Evolutionary conservation across 2,329 filamentous ascomycete species (phyloP).

Genomic region (Hymenoscyphus linearis): DNA sequence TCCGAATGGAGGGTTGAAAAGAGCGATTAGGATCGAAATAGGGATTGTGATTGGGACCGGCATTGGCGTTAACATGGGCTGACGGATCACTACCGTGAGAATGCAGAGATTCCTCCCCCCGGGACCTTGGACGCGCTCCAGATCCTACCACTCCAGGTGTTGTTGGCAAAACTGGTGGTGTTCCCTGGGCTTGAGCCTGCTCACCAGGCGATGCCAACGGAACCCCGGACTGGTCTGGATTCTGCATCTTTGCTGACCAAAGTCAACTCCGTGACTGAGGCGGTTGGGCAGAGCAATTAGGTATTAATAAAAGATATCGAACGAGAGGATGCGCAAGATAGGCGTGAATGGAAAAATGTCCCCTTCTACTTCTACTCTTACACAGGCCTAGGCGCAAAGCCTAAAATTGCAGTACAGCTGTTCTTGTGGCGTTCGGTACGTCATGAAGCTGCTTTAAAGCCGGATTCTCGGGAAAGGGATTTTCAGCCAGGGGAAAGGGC

Average conservation of each 20-base stretch:
- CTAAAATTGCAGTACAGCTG: background rate
- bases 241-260: background rate
- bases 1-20: slow-evolving; percentile 5
- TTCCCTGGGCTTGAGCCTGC: background rate
- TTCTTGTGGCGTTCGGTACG: background rate
- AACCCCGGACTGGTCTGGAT: background rate
- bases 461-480: background rate
- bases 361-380: background rate
- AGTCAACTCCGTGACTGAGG: background rate
- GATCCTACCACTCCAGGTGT: background rate
- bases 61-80: too few relatives aligned
- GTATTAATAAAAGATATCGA: background rate
- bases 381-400: background rate
- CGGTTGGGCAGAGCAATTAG: background rate
- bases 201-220: background rate
- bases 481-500: background rate
- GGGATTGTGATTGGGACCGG: too few relatives aligned
- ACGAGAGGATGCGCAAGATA: too few relatives aligned
- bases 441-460: background rate
- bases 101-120: background rate
- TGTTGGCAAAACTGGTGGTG: background rate
- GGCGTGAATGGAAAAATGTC: background rate
- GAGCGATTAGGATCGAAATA: background rate
- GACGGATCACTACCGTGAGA: background rate
- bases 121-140: background rate